phyloP scores from a whole-genome alignment of 2,329 filamentous ascomycete species.

The Cladophialophora carrionii region DNA sequence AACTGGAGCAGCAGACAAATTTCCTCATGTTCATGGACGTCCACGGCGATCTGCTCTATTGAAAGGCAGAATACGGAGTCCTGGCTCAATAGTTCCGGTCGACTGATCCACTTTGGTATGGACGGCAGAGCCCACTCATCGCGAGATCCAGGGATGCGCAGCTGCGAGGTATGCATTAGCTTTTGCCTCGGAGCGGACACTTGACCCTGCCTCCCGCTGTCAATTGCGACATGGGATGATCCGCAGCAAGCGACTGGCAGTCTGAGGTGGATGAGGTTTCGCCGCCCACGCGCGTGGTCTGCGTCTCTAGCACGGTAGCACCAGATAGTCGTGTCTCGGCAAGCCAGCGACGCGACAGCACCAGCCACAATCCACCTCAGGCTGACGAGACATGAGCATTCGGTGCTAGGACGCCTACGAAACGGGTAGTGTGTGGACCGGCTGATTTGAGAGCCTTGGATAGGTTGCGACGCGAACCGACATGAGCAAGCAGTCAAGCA shows the following conservation, averaged over 20 bases:
- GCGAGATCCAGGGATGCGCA: slow-evolving; percentile 27
- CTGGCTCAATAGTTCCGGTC: slow-evolving; percentile 34
- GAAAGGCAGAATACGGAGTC: slow-evolving; percentile 30
- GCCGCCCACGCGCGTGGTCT: slow-evolving; percentile 24
- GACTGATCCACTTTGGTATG: slow-evolving; percentile 30
- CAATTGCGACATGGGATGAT: slow-evolving; percentile 36
- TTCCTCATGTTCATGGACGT: slow-evolving; percentile 36
- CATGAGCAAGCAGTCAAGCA: slow-evolving; percentile 25
- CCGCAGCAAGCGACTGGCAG: slow-evolving; percentile 20
- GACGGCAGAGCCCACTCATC: slow-evolving; percentile 19
- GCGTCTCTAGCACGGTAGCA: slow-evolving; percentile 26
- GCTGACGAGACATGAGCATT: not conserved
- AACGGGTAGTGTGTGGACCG: not conserved
- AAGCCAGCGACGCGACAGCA: slow-evolving; percentile 31
- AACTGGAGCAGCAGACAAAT: slow-evolving; percentile 29
- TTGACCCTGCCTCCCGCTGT: slow-evolving; percentile 35
- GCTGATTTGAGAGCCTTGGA: slow-evolving; percentile 3
- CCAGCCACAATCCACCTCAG: slow-evolving; percentile 31
- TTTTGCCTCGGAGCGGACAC: slow-evolving; percentile 35
- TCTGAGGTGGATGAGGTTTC: slow-evolving; percentile 27
- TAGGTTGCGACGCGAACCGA: slow-evolving; percentile 9
- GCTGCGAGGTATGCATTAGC: slow-evolving; percentile 35
- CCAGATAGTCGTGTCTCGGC: slow-evolving; percentile 36
- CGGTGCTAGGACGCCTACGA: not conserved
- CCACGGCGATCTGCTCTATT: slow-evolving; percentile 35